Evolutionary conservation across 73 alveolate species (phyloP), one percentile per base, ranked within the genome.

Genomic region (Blepharisma japonicum): DNA sequence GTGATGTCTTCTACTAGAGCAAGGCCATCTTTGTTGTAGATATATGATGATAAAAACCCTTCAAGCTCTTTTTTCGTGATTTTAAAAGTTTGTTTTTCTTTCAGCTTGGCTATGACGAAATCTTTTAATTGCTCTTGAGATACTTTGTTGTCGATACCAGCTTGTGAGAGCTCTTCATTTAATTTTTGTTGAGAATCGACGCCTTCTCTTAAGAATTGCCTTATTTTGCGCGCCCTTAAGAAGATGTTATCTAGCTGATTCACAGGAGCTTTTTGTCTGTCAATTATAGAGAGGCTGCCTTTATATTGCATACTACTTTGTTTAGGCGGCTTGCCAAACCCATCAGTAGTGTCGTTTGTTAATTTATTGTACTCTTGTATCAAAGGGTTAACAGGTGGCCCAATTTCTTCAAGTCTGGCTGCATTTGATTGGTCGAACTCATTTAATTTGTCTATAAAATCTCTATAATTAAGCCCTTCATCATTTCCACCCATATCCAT

Each of bases 11-110:
- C 68, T 14, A 77, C 67, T 5, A 71, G 51, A 18, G 89, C 47
- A 6, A 55, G 61, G 14, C 81, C 88, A 45, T 82, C 78, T 45
- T 81, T 45, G 46, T 80, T 83, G 55, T 80, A 85, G 71, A 71
- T 46, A 9, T 78, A 71, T 11, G 87, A 78, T 45, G 83, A 55
- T 0, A 85, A 68, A 55, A 85, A 70, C 20, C 92, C 87, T 82
- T 85, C 92, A 2, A 85, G 76, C 45, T 85, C 92, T 55, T 45
- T 68, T 56, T 71, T 9, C 6, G 86, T 39, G 0, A 39, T 82
- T 6, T 81, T 50, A 70, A 71, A 66, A 45, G 71, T 55, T 72
- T 85, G 79, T 50, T 77, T 77, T 1, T 80, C 89, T 53, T 77
- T 68, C 47, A 55, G 78, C 56, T 78, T 55, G 32, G 68, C 81